Conservation (phyloP, 2,329 filamentous ascomycete genomes). For the Clarireedia monteithiana region DNA sequence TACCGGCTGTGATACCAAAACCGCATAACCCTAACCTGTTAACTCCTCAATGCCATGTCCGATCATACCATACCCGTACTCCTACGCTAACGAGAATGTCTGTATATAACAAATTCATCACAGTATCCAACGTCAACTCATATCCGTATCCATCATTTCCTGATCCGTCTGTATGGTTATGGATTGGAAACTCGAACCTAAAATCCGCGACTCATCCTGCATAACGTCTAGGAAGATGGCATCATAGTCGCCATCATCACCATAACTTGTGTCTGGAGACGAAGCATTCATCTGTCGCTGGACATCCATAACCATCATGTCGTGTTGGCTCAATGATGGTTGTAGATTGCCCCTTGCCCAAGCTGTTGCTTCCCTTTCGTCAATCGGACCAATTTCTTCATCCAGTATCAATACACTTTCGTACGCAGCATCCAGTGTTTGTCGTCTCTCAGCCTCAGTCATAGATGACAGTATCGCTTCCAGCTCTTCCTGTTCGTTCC, state of each 20-base stretch:
- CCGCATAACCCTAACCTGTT: not conserved
- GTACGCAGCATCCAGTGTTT: conserved; percentile 1
- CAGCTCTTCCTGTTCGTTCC: conserved; percentile 47
- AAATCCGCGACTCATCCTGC: conserved; percentile 34
- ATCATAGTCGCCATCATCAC: conserved; percentile 55
- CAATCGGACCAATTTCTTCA: conserved; percentile 3
- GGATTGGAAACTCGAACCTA: not conserved
- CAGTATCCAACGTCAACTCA: conserved; percentile 2
- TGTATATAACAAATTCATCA: not conserved
- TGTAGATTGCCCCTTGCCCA: not conserved
- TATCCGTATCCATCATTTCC: conserved; percentile 15
- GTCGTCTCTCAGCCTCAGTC: conserved; percentile 27
- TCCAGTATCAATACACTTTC: conserved; percentile 7
- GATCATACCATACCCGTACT: conserved; percentile 13
- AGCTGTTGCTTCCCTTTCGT: not conserved
- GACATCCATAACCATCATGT: conserved; percentile 1
- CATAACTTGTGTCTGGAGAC: conserved; percentile 20
- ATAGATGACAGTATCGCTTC: conserved; percentile 47
- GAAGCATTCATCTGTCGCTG: conserved; percentile 1
- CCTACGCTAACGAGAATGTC: conserved; percentile 19
- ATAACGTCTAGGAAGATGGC: conserved; percentile 58
- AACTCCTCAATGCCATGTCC: conserved; percentile 7
- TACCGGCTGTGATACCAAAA: not conserved
- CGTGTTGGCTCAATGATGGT: not conserved
- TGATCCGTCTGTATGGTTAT: conserved; percentile 1